Base-by-base conservation (phyloP, 2,329 filamentous ascomycete species). In the Xylariaceae sp. region DNA sequence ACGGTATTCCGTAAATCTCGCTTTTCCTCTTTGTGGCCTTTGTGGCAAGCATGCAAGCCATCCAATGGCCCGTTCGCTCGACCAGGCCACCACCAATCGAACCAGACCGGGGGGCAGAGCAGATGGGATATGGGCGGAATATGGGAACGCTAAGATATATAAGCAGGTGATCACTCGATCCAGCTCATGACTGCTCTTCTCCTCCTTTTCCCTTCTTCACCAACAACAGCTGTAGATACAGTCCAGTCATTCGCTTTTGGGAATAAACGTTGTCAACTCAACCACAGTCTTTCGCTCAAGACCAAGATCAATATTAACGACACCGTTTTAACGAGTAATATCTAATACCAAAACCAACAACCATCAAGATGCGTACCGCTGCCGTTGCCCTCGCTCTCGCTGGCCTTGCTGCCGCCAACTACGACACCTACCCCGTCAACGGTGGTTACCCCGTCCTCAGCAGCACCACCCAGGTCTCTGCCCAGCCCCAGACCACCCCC, bases 121-220 rank as follows among this genome's bases (percentile, higher is more conserved):
- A 42, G 37, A 9, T 55, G 62, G 57, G 61, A 61, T 55, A 61
- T 61, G 58, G 63, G 23, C 42, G 13, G 9, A 59, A 48, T 47
- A 61, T 53, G 62, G 55, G 39, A 18, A 18, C 58, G 62, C 62
- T 63, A 64, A 57, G 61, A 61, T 64, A 64, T 64, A 64, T 64
- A 64, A 64, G 61, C 56, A 56, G 56, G 53, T 34, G 60, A 61
- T 56, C 61, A 42, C 44, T 61, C 62, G 52, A 59, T 39, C 18
- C 8, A 10, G 30, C 15, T 10, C 37, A 53, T 39, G 51, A n/a
- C 15, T 53, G 47, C 51, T 55, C 44, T 53, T 39, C 59, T 53
- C 58, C 34, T 56, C 50, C 34, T 54, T 50, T 51, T 53, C 37
- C 52, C 44, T 60, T 54, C 60, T 23, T 59, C 58, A 59, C 62